Percentiles rank a stretch among this genome's conserved stretches.
These are phyloP conservation scores for Friedmanniomyces simplex DNA, from an alignment of 495 filamentous ascomycete species.

Conservation along the genomic window DNA sequence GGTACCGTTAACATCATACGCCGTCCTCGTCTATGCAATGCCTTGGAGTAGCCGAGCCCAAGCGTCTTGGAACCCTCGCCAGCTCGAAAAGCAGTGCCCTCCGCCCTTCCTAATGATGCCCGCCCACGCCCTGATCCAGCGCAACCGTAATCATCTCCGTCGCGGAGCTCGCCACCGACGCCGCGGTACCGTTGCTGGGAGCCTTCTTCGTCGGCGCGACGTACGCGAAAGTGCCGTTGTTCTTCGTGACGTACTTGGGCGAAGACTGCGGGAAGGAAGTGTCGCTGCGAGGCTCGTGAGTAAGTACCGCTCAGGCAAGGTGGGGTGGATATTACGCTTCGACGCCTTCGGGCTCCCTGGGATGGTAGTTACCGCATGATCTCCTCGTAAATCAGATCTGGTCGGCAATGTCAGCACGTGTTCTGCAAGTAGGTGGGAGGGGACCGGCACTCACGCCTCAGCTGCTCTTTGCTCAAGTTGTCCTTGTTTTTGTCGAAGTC, in stretches of 20 bases:
- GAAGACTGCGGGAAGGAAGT: not conserved
- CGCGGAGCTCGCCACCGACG: not conserved
- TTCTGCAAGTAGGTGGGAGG: conserved; percentile 6
- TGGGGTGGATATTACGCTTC: too few relatives aligned
- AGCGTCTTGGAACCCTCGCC: not conserved
- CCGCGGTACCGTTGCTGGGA: not conserved
- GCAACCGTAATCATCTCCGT: not conserved
- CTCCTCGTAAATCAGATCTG: conserved; percentile 90
- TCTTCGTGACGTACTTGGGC: not conserved
- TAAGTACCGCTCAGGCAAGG: not conserved
- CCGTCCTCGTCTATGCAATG: not conserved
- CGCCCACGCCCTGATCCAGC: not conserved
- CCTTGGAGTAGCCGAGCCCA: not conserved
- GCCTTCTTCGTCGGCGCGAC: not conserved
- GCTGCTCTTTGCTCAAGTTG: conserved; percentile 91
- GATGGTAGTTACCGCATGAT: conserved; percentile 99
- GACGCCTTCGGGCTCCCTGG: too few relatives aligned
- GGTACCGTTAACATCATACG: not conserved
- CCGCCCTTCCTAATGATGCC: not conserved
- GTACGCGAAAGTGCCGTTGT: not conserved
- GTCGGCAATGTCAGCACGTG: not conserved
- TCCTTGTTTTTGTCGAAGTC: conserved; percentile 99
- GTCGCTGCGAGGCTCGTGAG: not conserved
- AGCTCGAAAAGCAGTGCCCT: not conserved
- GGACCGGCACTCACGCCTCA: conserved; percentile 56